Percentiles rank a stretch among this genome's conserved stretches.
Evolutionary conservation across 257 asterid genomes (phyloP).

Genomic region (Solanum piurae): DNA sequence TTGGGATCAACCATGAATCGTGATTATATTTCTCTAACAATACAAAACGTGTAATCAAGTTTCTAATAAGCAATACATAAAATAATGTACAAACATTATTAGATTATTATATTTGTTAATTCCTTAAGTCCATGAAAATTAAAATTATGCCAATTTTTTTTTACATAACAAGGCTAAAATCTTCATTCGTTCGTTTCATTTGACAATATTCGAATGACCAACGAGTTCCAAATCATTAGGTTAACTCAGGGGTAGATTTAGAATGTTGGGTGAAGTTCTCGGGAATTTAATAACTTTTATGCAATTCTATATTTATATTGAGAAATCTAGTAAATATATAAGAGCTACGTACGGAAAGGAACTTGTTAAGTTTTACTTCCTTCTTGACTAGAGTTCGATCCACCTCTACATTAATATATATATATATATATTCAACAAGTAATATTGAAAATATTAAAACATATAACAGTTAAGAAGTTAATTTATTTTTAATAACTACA

Average conservation of each 20-base stretch:
- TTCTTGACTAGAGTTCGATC: too few relatives aligned
- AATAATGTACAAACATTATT: background rate
- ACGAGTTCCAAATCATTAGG: background rate
- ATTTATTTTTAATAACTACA: background rate
- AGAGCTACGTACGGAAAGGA: too few relatives aligned
- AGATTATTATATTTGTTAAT: background rate
- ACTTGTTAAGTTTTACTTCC: background rate
- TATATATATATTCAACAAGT: background rate
- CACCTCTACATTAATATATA: background rate
- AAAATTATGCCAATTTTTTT: background rate
- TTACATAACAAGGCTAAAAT: background rate
- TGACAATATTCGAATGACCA: background rate
- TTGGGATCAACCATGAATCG: background rate
- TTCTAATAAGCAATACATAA: background rate
- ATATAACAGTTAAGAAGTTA: background rate
- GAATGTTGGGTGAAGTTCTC: too few relatives aligned
- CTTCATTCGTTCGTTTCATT: background rate
- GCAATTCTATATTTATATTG: too few relatives aligned
- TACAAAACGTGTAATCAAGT: background rate
- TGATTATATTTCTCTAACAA: background rate
- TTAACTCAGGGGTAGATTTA: background rate
- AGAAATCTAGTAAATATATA: too few relatives aligned
- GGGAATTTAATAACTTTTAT: too few relatives aligned
- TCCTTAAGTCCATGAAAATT: background rate
- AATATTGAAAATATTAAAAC: background rate